Evolutionary conservation across 2,329 filamentous ascomycete species (phyloP).

Genomic region (Botrytis paeoniae): DNA sequence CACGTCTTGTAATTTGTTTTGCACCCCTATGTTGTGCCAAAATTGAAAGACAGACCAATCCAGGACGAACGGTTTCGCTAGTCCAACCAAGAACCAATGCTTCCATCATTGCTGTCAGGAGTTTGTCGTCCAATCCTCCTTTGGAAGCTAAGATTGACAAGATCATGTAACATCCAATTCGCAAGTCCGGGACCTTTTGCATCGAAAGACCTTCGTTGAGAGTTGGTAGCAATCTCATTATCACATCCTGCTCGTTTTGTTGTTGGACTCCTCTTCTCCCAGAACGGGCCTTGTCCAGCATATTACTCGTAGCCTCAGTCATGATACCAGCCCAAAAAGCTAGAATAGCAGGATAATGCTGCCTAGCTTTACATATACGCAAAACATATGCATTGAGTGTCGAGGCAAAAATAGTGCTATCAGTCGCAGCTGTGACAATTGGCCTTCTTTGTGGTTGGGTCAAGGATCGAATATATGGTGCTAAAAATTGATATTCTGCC

Average conservation of each 20-base stretch:
- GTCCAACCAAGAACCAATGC: slow-evolving; percentile 78
- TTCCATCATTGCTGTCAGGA: slow-evolving; percentile 87
- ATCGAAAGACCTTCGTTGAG: slow-evolving; percentile 76
- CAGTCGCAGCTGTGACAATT: slow-evolving; percentile 78
- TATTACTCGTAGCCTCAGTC: slow-evolving; percentile 79
- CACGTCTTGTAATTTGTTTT: slow-evolving; percentile 64
- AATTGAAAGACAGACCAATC: slow-evolving; percentile 75
- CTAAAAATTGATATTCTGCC: slow-evolving; percentile 75
- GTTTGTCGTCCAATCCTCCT: slow-evolving; percentile 70
- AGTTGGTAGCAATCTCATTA: slow-evolving; percentile 66
- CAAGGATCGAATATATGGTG: slow-evolving; percentile 78
- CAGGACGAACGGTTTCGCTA: slow-evolving; percentile 67
- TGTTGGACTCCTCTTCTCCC: slow-evolving; percentile 73
- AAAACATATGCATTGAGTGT: slow-evolving; percentile 77
- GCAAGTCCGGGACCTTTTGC: slow-evolving; percentile 72
- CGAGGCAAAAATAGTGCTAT: slow-evolving; percentile 72
- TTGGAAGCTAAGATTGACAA: slow-evolving; percentile 83
- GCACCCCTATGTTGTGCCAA: slow-evolving; percentile 76
- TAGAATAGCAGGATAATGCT: slow-evolving; percentile 73
- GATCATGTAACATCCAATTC: slow-evolving; percentile 89
- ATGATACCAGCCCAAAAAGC: slow-evolving; percentile 90
- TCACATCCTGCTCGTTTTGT: slow-evolving; percentile 74
- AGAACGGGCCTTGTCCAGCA: slow-evolving; percentile 73
- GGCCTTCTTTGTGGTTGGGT: slow-evolving; percentile 75
- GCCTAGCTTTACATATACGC: slow-evolving; percentile 65